Evolutionary conservation across 2,329 filamentous ascomycete genomes (phyloP).

Genomic region (Calonectria crousiana): DNA sequence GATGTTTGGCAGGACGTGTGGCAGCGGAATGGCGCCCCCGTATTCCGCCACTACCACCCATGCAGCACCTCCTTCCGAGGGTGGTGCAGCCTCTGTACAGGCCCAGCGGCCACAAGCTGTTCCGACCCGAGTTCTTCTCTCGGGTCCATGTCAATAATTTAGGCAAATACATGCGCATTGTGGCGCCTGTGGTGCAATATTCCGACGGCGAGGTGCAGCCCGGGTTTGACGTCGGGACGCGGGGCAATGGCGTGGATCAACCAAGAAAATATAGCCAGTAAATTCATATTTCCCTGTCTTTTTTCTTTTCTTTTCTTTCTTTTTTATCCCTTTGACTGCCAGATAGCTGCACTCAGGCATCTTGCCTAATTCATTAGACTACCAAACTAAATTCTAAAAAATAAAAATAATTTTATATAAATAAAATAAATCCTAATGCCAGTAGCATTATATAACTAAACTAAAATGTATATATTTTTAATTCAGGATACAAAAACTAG

Average conservation of each 20-base stretch:
- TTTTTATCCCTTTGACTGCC: too few relatives aligned
- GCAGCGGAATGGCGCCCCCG: conserved; percentile 59
- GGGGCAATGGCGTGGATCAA: conserved; percentile 6
- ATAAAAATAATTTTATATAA: too few relatives aligned
- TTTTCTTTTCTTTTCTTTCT: neutral
- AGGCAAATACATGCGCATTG: neutral
- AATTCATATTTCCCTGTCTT: too few relatives aligned
- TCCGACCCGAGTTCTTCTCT: neutral
- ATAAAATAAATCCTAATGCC: too few relatives aligned
- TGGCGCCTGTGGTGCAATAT: neutral
- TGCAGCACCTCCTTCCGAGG: conserved; percentile 43
- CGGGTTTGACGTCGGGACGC: neutral
- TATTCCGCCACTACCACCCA: conserved; percentile 65
- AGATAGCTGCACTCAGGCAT: too few relatives aligned
- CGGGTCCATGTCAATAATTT: neutral
- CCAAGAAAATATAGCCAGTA: neutral
- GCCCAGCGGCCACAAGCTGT: neutral
- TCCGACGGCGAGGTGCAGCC: neutral
- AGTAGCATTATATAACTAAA: too few relatives aligned
- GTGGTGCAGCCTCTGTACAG: neutral
- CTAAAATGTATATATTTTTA: too few relatives aligned
- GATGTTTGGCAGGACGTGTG: conserved; percentile 51
- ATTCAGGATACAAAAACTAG: too few relatives aligned
- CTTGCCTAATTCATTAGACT: too few relatives aligned
- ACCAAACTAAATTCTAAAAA: too few relatives aligned